Base-by-base conservation (phyloP, 1,284 basidiomycete species). In the Ceratobasidium sp. region DNA sequence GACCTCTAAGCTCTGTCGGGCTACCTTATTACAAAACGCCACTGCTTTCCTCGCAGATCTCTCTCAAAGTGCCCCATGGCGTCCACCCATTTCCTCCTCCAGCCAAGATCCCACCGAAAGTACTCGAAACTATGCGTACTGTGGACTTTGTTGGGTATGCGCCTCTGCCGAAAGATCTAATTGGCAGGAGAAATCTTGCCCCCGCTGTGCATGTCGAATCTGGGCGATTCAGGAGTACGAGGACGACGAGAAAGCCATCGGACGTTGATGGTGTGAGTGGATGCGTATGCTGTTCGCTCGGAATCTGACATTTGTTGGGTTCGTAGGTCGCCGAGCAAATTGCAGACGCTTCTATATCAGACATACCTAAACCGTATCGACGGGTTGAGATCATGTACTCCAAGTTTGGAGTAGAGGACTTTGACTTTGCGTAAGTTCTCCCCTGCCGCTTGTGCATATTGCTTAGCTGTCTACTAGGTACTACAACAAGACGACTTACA, bases 321-420 rank as follows among this genome's bases (percentile, higher is more conserved):
- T 30, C 27, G 23, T 55, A 80, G 71, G 60, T 59, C 16, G 52
- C 64, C 4, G 60, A 70, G 20, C 77, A 75, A 23, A 44, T 77
- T 3, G 70, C 57, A 7, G 68, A 74, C n/a, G 66, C 33, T 23
- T 66, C 55, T 20, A 76, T 70, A 79, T 83, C 77, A 75, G 90
- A 91, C 46, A 90, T 97, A 78, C 96, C 97, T 0, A 91, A 90
- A 78, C 90, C 93, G 80, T 99, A 98, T 84, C 91, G 94, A 60
- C 93, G 93, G 82, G 96, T 98, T 55, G 96, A 98, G 84, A 99
- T 99, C 82, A 96, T 98, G 85, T 99, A 99, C 84, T 97, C 96
- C 65, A 96, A 96, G 82, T 99, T 99, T 81, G 97, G 97, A n/a
- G 95, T 99, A 35, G 97, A 97, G 83, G 97, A 99, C 85, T 99